Evolutionary conservation across 129 eudicot genomes (phyloP).

Genomic region (Pseudognaphalium luteoalbum): DNA sequence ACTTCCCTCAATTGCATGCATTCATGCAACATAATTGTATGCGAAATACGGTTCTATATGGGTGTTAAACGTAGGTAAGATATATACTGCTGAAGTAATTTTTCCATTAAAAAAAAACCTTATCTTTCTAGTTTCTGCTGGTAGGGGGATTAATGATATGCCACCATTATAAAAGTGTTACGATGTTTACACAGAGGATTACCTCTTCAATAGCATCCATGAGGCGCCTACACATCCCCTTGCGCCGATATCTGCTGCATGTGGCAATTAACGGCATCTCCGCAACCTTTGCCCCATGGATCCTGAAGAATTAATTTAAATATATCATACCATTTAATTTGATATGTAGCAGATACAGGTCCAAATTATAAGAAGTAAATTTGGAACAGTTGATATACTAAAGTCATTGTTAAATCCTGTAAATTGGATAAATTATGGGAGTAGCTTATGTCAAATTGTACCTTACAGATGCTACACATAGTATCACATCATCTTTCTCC

Average conservation of each 20-base stretch:
- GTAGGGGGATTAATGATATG: background rate
- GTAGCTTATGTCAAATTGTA: slow-evolving; percentile 27
- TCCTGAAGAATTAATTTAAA: slow-evolving; percentile 48
- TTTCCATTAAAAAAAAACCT: background rate
- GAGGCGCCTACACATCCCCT: slow-evolving; percentile 95
- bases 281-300: slow-evolving; percentile 84
- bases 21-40: too few relatives aligned
- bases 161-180: background rate
- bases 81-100: background rate
- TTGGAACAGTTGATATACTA: background rate
- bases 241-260: slow-evolving; percentile 82
- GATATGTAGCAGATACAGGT: slow-evolving; percentile 13
- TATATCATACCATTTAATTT: slow-evolving; percentile 1
- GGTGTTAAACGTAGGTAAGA: too few relatives aligned
- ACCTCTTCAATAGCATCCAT: slow-evolving; percentile 84
- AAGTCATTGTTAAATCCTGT: background rate
- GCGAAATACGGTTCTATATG: too few relatives aligned
- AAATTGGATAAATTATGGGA: slow-evolving; percentile 8
- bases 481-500: slow-evolving; percentile 83
- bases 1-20: too few relatives aligned
- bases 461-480: slow-evolving; percentile 91
- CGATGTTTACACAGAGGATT: slow-evolving; percentile 15
- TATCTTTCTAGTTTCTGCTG: background rate
- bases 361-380: slow-evolving; percentile 12
- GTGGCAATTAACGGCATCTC: slow-evolving; percentile 99